Evolutionary conservation across 371 early-diverging fungal genomes (phyloP), one percentile per base, ranked within the genome.

Genomic region (Syncephalastrum monosporum): DNA sequence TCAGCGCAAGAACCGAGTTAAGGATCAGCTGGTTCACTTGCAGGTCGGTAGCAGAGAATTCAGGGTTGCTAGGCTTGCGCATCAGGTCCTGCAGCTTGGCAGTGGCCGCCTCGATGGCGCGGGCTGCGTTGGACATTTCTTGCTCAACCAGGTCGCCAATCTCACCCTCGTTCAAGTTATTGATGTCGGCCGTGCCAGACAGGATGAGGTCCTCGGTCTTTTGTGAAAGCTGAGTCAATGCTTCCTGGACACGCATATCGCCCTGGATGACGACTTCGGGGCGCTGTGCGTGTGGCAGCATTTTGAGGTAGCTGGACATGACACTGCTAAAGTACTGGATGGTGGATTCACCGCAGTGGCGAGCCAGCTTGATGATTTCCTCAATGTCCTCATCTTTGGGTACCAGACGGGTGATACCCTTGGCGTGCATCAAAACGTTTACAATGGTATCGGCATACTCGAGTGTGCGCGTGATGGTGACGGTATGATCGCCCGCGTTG

Each of bases 21-120:
- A 98, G 75, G 55, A 98, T 91, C 14, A 95, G 85, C 38, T 90
- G 85, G 69, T 98, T 91, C 19, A 98, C 96, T 64, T 94, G 90
- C 24, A 94, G 71, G 68, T 96, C 88, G 6, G 68, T 79, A 24
- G 88, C 86, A 8, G 85, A 82, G 23, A 93, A 79, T 13, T 81
- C 77, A 15, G 89, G 82, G 58, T 88, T 85, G 50, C 81, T 83
- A 10, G 95, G 94, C 56, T 82, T 82, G 59, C 78, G 74, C 76
- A 93, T 80, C 60, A 98, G 76, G 4, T 81, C 86, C 71, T 90
- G 86, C 56, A 98, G 78, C 21, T 90, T 85, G 16, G 82, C 79
- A 4, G 94, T 86, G 5, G 98, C 98, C 47, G 91, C 93, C 67
- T 95, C 94, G 65, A 98, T 96, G 3, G 92, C 92, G 42, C 85